These are phyloP conservation scores for Ceratobasidium papillatum DNA, from an alignment of 1,284 basidiomycete genomes.

Conservation along the genomic window DNA sequence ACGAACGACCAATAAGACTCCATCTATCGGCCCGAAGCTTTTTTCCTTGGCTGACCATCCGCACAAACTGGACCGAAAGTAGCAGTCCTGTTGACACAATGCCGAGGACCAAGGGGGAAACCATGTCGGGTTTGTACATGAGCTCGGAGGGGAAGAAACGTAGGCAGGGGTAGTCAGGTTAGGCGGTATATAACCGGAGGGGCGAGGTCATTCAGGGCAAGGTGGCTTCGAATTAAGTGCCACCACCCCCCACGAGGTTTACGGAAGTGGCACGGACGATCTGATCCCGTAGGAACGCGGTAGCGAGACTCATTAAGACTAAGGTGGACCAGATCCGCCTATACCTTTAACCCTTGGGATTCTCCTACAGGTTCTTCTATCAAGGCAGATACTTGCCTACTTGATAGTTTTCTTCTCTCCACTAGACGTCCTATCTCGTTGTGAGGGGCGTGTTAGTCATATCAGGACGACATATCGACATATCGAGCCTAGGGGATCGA, in stretches of 20 bases:
- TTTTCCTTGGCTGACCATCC: constrained; percentile 1
- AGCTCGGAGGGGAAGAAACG: neutral
- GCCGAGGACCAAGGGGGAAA: neutral
- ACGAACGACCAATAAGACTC: neutral
- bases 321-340: no score
- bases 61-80: constrained; percentile 8
- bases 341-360: no score
- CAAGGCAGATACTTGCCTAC: neutral
- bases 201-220: neutral
- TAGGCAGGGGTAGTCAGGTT: neutral
- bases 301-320: neutral
- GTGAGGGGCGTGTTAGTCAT: neutral
- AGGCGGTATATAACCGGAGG: neutral
- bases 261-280: neutral
- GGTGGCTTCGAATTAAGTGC: neutral
- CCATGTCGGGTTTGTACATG: neutral
- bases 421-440: neutral
- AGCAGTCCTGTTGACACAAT: constrained; percentile 42
- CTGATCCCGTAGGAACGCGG: neutral
- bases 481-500: neutral
- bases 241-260: neutral
- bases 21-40: neutral
- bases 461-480: neutral
- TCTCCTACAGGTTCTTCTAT: no score
- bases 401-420: neutral